Evolutionary conservation across 305 asterid genomes (phyloP).

Genomic region (Stenogyne calaminthoides): DNA sequence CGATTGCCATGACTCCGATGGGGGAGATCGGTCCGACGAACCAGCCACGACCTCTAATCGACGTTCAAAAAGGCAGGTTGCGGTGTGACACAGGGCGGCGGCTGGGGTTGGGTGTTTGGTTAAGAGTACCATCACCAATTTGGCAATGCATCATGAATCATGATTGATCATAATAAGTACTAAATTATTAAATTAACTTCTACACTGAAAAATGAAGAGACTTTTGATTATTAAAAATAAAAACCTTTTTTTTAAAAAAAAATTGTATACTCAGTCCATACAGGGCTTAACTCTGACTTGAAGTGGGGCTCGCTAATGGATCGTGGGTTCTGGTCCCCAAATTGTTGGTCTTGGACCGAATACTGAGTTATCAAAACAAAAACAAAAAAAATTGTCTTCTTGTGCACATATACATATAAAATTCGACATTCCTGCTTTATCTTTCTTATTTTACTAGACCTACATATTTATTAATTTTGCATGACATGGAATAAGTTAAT

Average conservation of each 20-base stretch:
- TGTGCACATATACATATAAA: neutral
- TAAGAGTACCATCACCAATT: neutral
- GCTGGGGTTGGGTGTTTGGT: no score
- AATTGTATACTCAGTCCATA: no score
- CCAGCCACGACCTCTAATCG: no score
- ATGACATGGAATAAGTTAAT: neutral
- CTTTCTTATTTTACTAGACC: neutral
- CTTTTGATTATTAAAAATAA: neutral
- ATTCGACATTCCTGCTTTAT: neutral
- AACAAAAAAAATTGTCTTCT: neutral
- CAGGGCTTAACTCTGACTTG: no score
- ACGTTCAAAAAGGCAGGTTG: no score
- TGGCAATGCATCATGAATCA: neutral
- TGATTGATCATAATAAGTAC: neutral
- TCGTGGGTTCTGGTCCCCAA: no score
- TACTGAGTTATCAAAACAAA: no score
- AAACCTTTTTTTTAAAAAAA: neutral
- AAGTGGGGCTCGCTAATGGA: no score
- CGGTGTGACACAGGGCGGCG: no score
- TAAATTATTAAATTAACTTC: neutral
- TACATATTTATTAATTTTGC: neutral
- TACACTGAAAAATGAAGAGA: neutral
- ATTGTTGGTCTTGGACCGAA: no score
- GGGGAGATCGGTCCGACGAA: no score
- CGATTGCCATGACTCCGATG: no score